Percentiles rank a stretch among this genome's conserved stretches.
These are phyloP conservation scores for Macrocystidia cucumis DNA, from an alignment of 1,284 basidiomycete genomes.

Conservation along the genomic window DNA sequence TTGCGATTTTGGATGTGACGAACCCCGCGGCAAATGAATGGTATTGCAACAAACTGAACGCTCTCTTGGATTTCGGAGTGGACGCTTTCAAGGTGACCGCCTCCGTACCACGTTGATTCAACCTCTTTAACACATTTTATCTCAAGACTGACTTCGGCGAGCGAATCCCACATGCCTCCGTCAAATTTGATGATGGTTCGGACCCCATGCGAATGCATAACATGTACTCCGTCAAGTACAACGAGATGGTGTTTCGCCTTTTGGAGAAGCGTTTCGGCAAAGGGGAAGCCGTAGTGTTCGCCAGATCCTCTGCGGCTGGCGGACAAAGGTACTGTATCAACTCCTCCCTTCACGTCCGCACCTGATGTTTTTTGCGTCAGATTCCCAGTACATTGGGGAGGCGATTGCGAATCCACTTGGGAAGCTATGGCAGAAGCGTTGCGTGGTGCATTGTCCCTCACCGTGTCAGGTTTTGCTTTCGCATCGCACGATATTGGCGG, in stretches of 20 bases:
- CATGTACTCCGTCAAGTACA: constrained; percentile 59
- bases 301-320: constrained; percentile 56
- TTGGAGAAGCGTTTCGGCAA: constrained; percentile 53
- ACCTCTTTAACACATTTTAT: too few relatives aligned
- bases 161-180: constrained; percentile 54
- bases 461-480: constrained; percentile 63
- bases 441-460: constrained; percentile 59
- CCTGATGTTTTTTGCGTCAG: constrained; percentile 10
- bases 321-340: constrained; percentile 47
- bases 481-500: constrained; percentile 73
- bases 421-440: constrained; percentile 75
- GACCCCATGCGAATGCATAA: constrained; percentile 66
- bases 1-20: constrained; percentile 67
- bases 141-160: constrained; percentile 70
- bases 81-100: constrained; percentile 59
- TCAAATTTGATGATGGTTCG: constrained; percentile 61
- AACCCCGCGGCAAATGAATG: constrained; percentile 63
- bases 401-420: constrained; percentile 72
- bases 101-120: background rate
- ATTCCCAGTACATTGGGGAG: constrained; percentile 59
- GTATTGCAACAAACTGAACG: constrained; percentile 53
- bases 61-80: constrained; percentile 62
- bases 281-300: constrained; percentile 64
- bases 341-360: background rate
- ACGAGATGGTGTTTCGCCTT: constrained; percentile 59